Base-by-base conservation (phyloP, 345 rosid species). In the Arabidopsis thaliana region DNA sequence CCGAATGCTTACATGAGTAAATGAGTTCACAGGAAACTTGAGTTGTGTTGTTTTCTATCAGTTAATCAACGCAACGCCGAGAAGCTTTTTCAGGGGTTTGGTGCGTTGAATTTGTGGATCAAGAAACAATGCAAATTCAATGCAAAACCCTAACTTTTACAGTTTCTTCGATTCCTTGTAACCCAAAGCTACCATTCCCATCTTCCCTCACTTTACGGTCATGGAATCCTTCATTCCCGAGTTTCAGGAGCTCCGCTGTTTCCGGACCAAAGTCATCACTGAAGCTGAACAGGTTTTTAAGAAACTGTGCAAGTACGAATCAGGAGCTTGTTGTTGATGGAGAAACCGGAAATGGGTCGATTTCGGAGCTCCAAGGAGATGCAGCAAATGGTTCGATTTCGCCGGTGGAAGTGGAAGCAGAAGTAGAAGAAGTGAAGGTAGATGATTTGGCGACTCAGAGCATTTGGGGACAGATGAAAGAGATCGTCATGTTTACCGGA, bases 401-500 rank as follows among this genome's bases (percentile, higher is more conserved):
- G 7, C 22, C 56, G 37, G 81, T 42, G 24, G 69, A 13, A 51
- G 69, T 25, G 45, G n/a, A n/a, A 59, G 69, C 4, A 60, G 62
- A 59, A 59, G 69, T 5, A 60, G 62, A 59, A 72, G 81, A 57
- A 33, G 72, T 22, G 64, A 68, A 66, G 74, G 52, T 24, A 11
- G 86, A 78, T 63, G 88, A 80, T 5, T 81, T 90, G 69, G 87
- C 75, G 79, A 73, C 79, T 80, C 96, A 79, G 87, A 83, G 85
- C 63, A 76, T 94, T 40, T 92, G 88, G 96, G 78, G 81, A n/a
- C 97, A 90, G 76, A 76, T 89, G 81, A 89, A 85, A 80, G 92
- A 92, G 86, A 95, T 95, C 60, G 84, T 85, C 7, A 72, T 80
- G 86, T 95, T 95, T 58, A 88, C 97, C 0, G 99, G 93, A 57